Conservation (phyloP, 1,284 basidiomycete genomes). For the Athelia psychrophila region DNA sequence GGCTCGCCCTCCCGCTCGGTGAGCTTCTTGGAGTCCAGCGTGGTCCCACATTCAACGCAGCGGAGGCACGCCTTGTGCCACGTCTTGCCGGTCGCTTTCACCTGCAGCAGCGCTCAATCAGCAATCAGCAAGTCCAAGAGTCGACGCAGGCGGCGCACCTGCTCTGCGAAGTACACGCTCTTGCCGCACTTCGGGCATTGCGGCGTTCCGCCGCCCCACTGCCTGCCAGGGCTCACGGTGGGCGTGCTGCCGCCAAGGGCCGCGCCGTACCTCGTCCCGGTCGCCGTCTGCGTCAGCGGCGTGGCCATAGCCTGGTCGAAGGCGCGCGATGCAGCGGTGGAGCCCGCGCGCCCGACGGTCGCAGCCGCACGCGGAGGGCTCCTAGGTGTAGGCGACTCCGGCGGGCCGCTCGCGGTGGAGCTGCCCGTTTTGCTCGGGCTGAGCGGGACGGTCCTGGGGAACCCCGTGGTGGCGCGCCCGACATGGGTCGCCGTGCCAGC, state of each 20-base stretch:
- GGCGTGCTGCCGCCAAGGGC: constrained; percentile 32
- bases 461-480: constrained; percentile 30
- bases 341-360: constrained; percentile 8
- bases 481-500: constrained; percentile 30
- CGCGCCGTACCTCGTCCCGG: constrained; percentile 50
- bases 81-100: constrained; percentile 73
- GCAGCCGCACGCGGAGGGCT: not conserved
- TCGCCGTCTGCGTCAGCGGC: constrained; percentile 37
- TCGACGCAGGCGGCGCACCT: constrained; percentile 28
- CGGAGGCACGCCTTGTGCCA: constrained; percentile 75
- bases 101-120: constrained; percentile 35
- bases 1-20: constrained; percentile 73
- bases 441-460: constrained; percentile 37
- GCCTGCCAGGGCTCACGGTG: constrained; percentile 26
- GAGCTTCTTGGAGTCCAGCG: constrained; percentile 64
- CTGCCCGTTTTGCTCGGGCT: constrained; percentile 20
- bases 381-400: not conserved
- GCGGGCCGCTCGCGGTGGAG: constrained; percentile 2
- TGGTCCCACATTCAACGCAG: constrained; percentile 64
- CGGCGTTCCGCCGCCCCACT: constrained; percentile 46
- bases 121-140: constrained; percentile 8
- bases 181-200: constrained; percentile 55
- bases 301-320: constrained; percentile 14
- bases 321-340: constrained; percentile 3
- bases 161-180: constrained; percentile 65